A percentile compares a stretch with the other conserved stretches of the same genome.
These are phyloP conservation scores for Pythium dissimile DNA, from an alignment of 352 stramenopile species.

Conservation along the genomic window DNA sequence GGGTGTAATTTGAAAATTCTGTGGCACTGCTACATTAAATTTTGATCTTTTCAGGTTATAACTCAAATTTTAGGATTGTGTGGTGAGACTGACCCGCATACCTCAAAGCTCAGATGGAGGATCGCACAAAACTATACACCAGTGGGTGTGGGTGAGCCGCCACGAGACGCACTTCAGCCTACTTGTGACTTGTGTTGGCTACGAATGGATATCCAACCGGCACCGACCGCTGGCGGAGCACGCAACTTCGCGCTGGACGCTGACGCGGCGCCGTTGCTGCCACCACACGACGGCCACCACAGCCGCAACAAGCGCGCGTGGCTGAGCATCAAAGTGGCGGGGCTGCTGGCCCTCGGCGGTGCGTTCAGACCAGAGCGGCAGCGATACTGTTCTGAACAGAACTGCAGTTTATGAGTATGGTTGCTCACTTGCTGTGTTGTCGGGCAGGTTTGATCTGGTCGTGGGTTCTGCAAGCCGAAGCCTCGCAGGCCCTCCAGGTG, in stretches of 20 bases:
- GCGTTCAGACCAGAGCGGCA: background rate
- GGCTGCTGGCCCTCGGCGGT: constrained; percentile 5
- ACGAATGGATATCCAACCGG: no score
- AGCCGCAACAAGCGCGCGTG: background rate
- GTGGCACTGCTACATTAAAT: background rate
- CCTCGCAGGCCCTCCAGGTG: constrained; percentile 16
- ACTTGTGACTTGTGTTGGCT: no score
- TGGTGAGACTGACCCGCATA: no score
- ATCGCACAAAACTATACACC: no score
- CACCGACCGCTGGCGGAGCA: no score
- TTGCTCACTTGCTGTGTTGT: background rate
- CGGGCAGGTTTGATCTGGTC: constrained; percentile 22
- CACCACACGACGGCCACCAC: background rate
- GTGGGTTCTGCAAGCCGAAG: constrained; percentile 26
- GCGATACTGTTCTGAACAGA: background rate
- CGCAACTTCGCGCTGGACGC: background rate
- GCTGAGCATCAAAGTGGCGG: constrained; percentile 4
- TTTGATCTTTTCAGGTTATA: no score
- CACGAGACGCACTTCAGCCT: no score
- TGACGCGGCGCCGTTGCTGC: background rate
- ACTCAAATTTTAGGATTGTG: no score
- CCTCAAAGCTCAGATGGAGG: no score
- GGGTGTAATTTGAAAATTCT: no score
- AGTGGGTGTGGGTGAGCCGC: no score
- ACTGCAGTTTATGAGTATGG: background rate